Evolutionary conservation across 2,329 filamentous ascomycete genomes (phyloP), one percentile per base, ranked within the genome.

Genomic region (Phoma sp.): DNA sequence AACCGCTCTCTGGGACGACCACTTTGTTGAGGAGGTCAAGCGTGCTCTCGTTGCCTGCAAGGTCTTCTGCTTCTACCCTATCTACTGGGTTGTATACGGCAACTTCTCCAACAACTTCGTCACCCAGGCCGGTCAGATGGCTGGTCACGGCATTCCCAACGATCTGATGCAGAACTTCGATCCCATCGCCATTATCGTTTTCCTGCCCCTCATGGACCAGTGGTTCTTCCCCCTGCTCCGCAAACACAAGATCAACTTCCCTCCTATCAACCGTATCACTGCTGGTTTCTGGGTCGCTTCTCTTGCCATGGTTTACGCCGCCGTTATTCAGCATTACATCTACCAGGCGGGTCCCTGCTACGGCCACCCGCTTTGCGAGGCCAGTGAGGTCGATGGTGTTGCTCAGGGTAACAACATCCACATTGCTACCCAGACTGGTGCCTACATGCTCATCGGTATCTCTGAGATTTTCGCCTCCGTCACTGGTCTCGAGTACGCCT

Each of bases 21-120:
- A 86, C 67, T 91, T 91, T 62, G 80, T 91, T 47, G 87, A 90
- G 2, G 88, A 91, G 67, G 79, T 91, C 47, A 89, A 89, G 79
- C 86, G 88, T 61, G 83, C 83, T 2, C 75, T 86, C 5, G 69
- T 80, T 72, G 89, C 88, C 28, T 91, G 88, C 81, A 83, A 87
- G 66, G 87, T 91, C 52, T 90, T 91, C 58, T 59, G 61, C 40
- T 79, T 78, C 60, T 80, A 78, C 54, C 78, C 78, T 2, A 69
- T 80, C 55, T 80, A 78, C 71, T 79, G 77, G 77, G 74, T 79
- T 6, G 74, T 77, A 11, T 80, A 75, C 48, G 66, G 68, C 10
- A 70, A 75, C 30, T 75, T 75, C 69, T 74, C 73, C 28, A 75
- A 74, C 58, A 80, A 80, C 69, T 79, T 80, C 56, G 73, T 80